A percentile compares a stretch with the other conserved stretches of the same genome.
These are phyloP conservation scores for Candolleomyces aberdarensis DNA, from an alignment of 768 basidiomycete species.

Conservation along the genomic window DNA sequence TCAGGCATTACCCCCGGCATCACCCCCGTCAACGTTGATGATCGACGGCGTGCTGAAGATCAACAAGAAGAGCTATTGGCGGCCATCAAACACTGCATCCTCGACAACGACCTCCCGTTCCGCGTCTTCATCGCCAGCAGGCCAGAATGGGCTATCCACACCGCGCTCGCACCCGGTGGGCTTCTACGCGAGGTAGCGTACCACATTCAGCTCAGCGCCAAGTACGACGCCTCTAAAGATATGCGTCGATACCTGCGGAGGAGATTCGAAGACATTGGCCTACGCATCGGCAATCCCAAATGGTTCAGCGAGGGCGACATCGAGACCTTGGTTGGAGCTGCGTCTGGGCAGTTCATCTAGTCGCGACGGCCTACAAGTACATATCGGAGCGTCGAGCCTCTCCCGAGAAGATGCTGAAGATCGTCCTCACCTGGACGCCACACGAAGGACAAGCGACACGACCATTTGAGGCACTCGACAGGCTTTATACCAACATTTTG, in stretches of 20 bases:
- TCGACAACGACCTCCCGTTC: neutral
- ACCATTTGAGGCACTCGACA: no score
- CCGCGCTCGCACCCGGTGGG: neutral
- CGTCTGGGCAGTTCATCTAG: conserved; percentile 8
- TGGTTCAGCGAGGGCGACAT: neutral
- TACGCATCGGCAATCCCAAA: neutral
- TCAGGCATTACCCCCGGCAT: no score
- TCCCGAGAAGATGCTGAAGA: neutral
- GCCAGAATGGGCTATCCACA: no score
- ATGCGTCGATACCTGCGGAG: neutral
- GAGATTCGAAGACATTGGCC: neutral
- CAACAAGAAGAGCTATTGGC: neutral
- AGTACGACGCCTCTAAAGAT: neutral
- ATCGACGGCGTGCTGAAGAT: no score
- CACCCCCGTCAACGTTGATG: no score
- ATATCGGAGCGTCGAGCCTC: neutral
- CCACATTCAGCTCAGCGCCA: neutral
- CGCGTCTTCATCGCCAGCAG: neutral
- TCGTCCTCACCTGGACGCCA: no score
- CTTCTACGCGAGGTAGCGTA: neutral
- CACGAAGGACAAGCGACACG: no score
- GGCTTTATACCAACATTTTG: no score
- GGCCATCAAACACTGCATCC: neutral
- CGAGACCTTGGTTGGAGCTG: neutral
- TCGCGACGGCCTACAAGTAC: neutral